These are phyloP conservation scores for Scedosporium boydii DNA, from an alignment of 2,329 filamentous ascomycete genomes.

Conservation along the genomic window DNA sequence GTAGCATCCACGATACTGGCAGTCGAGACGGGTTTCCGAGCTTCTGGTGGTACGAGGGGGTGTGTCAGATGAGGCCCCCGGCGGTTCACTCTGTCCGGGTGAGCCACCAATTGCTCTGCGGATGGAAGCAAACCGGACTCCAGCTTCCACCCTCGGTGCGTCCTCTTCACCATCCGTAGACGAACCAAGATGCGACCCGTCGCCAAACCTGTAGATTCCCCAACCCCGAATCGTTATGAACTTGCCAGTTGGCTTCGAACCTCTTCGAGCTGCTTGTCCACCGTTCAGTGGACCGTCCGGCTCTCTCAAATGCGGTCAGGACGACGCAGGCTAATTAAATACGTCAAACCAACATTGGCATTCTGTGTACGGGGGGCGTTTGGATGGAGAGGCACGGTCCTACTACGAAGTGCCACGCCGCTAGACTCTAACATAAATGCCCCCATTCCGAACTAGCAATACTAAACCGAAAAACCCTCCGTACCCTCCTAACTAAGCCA, in stretches of 20 bases:
- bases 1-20: not conserved
- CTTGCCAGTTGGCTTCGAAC: not conserved
- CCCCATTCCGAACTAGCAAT: conserved; percentile 1
- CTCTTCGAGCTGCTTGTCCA: not conserved
- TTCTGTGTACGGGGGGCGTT: not conserved
- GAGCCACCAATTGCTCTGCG: not conserved
- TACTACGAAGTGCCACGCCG: not conserved
- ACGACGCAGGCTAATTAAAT: not conserved
- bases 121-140: not conserved
- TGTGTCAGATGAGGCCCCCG: not conserved
- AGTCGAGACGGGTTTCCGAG: not conserved
- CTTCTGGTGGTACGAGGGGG: not conserved
- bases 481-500: not conserved
- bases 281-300: not conserved
- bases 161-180: not conserved
- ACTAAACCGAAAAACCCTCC: not conserved
- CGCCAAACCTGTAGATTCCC: not conserved
- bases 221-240: too few relatives aligned
- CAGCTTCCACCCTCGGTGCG: not conserved
- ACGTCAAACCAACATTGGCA: not conserved
- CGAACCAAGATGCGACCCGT: not conserved
- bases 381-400: not conserved
- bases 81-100: not conserved
- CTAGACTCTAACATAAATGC: not conserved
- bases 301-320: not conserved